phyloP scores from a whole-genome alignment of 345 rosid species.

The Aethionema arabicum region DNA sequence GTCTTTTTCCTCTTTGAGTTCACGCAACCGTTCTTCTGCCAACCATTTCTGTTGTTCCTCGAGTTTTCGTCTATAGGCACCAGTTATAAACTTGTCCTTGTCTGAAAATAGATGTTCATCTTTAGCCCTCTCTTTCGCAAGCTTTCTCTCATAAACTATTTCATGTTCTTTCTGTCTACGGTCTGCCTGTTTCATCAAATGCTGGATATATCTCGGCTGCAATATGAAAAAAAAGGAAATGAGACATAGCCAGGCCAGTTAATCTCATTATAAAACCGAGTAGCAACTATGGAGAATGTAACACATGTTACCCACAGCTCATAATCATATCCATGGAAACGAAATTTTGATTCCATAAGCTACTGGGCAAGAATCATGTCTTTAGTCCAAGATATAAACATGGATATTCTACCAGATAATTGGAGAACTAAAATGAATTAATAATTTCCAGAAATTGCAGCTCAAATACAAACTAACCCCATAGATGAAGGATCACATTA shows the following conservation, averaged over 20 bases:
- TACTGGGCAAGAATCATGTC: background rate
- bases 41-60: slow-evolving; percentile 82
- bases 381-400: background rate
- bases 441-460: too few relatives aligned
- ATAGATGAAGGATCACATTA: slow-evolving; percentile 19
- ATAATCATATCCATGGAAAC: background rate
- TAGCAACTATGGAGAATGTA: background rate
- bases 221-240: slow-evolving; percentile 3
- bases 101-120: slow-evolving; percentile 85
- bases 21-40: slow-evolving; percentile 67
- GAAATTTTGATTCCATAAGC: slow-evolving; percentile 2
- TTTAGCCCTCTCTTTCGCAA: slow-evolving; percentile 77
- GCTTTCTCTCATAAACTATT: slow-evolving; percentile 70
- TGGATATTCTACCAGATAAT: background rate
- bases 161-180: slow-evolving; percentile 72
- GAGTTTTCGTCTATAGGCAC: slow-evolving; percentile 79
- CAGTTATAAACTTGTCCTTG: slow-evolving; percentile 80
- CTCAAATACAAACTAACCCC: too few relatives aligned
- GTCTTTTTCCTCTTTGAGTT: slow-evolving; percentile 78
- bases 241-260: slow-evolving; percentile 6
- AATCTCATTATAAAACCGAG: background rate
- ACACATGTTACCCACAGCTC: background rate
- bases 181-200: slow-evolving; percentile 66
- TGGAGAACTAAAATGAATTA: too few relatives aligned
- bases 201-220: slow-evolving; percentile 76